Conservation (phyloP, 805 yeast genomes). For the Candida morakotiae region DNA sequence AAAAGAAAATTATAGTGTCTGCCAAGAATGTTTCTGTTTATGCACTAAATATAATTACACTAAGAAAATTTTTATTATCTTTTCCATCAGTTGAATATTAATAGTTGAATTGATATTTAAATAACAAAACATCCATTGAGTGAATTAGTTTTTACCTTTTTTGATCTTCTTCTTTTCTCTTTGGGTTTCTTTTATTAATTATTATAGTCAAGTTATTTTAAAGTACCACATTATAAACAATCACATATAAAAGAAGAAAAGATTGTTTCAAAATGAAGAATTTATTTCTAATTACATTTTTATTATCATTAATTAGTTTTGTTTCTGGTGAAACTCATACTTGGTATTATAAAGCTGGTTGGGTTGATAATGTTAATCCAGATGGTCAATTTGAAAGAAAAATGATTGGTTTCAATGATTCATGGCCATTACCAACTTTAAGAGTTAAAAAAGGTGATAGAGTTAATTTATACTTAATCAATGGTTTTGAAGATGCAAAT, state of each 20-base stretch:
- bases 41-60: not conserved
- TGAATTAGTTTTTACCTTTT: constrained; percentile 1
- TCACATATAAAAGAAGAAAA: no score
- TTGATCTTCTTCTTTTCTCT: constrained; percentile 3
- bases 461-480: constrained; percentile 65
- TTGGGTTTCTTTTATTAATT: constrained; percentile 5
- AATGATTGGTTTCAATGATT: constrained; percentile 63
- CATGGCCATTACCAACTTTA: constrained; percentile 88
- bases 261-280: constrained; percentile 3
- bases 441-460: constrained; percentile 77
- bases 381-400: constrained; percentile 55
- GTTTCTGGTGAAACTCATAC: constrained; percentile 50
- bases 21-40: constrained; percentile 1
- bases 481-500: constrained; percentile 63
- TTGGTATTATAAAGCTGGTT: constrained; percentile 61
- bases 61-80: constrained; percentile 1
- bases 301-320: constrained; percentile 9
- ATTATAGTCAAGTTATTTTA: not conserved
- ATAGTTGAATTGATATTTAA: no score
- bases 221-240: not conserved
- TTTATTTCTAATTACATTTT: constrained; percentile 7
- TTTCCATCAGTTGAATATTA: constrained; percentile 6
- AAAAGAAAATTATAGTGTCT: not conserved
- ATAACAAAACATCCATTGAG: constrained; percentile 2
- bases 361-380: constrained; percentile 67